phyloP scores from a whole-genome alignment of 192 early-diverging fungal species.

The Coemansia sp. region DNA sequence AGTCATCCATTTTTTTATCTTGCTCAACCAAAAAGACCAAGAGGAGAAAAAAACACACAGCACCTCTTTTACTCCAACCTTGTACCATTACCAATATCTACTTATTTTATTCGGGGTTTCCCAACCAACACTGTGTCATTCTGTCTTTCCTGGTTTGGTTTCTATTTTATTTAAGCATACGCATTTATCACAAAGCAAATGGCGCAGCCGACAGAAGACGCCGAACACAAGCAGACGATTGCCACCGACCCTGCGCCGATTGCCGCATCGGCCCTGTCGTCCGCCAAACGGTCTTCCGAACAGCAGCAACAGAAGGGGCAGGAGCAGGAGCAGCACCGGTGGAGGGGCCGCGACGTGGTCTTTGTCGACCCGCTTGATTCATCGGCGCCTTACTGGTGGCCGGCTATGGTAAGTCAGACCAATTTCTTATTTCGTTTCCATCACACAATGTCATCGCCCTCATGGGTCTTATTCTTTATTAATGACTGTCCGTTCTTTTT shows the following conservation, averaged over 20 bases:
- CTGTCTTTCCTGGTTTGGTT: no score
- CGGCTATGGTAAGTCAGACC: constrained; percentile 54
- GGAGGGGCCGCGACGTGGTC: constrained; percentile 57
- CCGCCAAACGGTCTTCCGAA: background rate
- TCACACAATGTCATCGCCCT: no score
- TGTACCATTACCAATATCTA: no score
- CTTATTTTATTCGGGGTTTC: no score
- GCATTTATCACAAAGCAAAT: background rate
- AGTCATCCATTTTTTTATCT: no score
- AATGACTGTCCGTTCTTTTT: background rate
- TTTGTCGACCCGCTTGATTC: constrained; percentile 68
- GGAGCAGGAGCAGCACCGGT: no score
- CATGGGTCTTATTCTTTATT: background rate
- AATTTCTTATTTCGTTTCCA: no score
- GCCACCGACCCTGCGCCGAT: constrained; percentile 3
- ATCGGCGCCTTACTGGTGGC: constrained; percentile 63
- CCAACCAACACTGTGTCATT: no score
- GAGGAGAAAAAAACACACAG: no score
- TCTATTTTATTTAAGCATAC: background rate
- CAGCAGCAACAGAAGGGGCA: constrained; percentile 10
- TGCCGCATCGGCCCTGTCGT: background rate
- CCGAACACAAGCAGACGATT: background rate
- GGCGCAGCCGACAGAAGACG: background rate
- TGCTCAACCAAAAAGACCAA: no score
- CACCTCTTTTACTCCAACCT: no score